These are phyloP conservation scores for Lentinus tigrinus DNA, from an alignment of 768 basidiomycete genomes.

Conservation along the genomic window DNA sequence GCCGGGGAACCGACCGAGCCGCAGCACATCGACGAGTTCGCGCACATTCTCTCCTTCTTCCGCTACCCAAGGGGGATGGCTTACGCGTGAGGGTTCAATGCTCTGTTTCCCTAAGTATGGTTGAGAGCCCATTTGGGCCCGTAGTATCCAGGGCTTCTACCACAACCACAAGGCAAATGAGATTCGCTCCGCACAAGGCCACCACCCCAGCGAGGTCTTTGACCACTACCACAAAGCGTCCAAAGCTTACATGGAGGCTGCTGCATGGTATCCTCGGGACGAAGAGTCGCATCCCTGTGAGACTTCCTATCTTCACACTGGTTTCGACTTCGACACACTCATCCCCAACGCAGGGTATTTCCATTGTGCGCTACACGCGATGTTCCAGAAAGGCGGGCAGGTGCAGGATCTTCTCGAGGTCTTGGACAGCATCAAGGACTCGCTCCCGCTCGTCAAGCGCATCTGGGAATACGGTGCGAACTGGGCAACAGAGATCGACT, in stretches of 20 bases:
- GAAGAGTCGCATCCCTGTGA: constrained; percentile 10
- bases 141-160: not conserved
- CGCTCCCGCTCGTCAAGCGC: not conserved
- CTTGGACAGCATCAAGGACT: not conserved
- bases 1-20: not conserved
- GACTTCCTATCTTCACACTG: not conserved
- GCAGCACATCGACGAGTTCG: not conserved
- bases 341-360: not conserved
- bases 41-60: not conserved
- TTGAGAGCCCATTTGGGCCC: no score
- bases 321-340: not conserved
- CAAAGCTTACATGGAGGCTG: not conserved
- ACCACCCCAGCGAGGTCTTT: not conserved
- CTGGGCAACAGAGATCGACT: no score
- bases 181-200: not conserved
- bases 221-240: not conserved
- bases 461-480: not conserved
- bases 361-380: not conserved
- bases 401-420: not conserved
- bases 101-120: not conserved
- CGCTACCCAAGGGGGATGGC: constrained; percentile 6
- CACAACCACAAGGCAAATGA: not conserved
- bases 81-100: not conserved
- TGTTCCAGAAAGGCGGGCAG: not conserved
- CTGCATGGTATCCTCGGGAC: not conserved